These are phyloP conservation scores for Melastoma malabathricum DNA, from an alignment of 345 rosid species.

Conservation along the genomic window DNA sequence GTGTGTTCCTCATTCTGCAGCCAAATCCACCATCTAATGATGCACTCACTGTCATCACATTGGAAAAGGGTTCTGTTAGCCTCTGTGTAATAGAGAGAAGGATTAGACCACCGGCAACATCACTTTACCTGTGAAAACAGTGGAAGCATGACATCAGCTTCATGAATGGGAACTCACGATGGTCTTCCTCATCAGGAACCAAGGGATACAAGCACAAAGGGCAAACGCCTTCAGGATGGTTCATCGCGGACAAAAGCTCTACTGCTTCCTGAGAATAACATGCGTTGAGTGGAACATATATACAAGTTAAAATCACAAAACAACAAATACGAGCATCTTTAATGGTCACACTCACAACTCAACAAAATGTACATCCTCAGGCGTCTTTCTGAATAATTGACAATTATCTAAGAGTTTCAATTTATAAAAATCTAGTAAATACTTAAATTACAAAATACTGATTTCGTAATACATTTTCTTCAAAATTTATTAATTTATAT, in stretches of 20 bases:
- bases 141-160: slow-evolving; percentile 98
- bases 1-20: slow-evolving; percentile 36
- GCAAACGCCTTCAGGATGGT: slow-evolving; percentile 85
- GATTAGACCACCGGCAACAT: too few species aligned
- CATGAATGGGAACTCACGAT: slow-evolving; percentile 56
- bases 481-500: too few species aligned
- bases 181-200: slow-evolving; percentile 37
- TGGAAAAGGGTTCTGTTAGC: too few species aligned
- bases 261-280: slow-evolving; percentile 54
- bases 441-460: too few species aligned
- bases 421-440: too few species aligned
- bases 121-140: slow-evolving; percentile 71
- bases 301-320: background rate
- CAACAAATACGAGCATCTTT: background rate
- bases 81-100: background rate
- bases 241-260: slow-evolving; percentile 67
- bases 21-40: slow-evolving; percentile 89
- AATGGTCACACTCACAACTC: too few species aligned
- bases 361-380: too few species aligned
- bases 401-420: too few species aligned
- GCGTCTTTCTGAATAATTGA: too few species aligned
- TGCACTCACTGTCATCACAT: slow-evolving; percentile 54
- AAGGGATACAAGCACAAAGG: slow-evolving; percentile 69
- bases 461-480: too few species aligned
- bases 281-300: too few species aligned